These are phyloP conservation scores for Fusarium continuum DNA, from an alignment of 2,329 filamentous ascomycete genomes.

Conservation along the genomic window DNA sequence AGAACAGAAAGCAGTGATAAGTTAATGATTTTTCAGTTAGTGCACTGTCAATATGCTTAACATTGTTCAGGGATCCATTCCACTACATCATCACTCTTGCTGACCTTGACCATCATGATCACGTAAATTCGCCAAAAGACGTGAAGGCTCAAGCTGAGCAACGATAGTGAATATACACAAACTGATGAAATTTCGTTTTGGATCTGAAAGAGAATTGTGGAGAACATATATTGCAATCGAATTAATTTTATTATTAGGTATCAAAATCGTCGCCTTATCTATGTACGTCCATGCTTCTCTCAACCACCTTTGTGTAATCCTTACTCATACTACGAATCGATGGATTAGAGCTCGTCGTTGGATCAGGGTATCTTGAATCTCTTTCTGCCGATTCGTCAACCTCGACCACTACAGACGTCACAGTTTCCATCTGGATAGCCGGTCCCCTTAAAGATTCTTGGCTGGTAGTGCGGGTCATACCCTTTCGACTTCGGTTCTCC, in stretches of 20 bases:
- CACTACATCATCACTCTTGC: too few relatives aligned
- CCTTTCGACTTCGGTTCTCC: conserved; percentile 15
- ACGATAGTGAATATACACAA: too few relatives aligned
- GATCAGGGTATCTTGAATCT: conserved; percentile 40
- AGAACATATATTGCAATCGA: too few relatives aligned
- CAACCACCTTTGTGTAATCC: conserved; percentile 22
- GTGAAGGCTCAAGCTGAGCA: too few relatives aligned
- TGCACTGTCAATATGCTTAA: not conserved
- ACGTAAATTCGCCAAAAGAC: too few relatives aligned
- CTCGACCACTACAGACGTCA: conserved; percentile 55
- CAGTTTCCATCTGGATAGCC: conserved; percentile 56
- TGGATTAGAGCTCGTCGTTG: conserved; percentile 35
- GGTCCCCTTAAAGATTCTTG: conserved; percentile 49
- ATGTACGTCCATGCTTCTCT: conserved; percentile 11
- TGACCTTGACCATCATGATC: too few relatives aligned
- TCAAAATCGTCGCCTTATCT: not conserved
- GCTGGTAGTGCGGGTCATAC: conserved; percentile 40
- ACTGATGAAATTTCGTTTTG: too few relatives aligned
- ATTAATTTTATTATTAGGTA: not conserved
- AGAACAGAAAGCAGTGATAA: not conserved
- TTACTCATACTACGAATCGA: conserved; percentile 45
- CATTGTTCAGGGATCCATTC: too few relatives aligned
- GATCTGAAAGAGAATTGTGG: too few relatives aligned
- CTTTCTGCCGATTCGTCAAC: conserved; percentile 43
- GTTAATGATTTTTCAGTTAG: not conserved